phyloP scores from a whole-genome alignment of 176 grass and related monocot genomes.

The Raddia distichophylla region DNA sequence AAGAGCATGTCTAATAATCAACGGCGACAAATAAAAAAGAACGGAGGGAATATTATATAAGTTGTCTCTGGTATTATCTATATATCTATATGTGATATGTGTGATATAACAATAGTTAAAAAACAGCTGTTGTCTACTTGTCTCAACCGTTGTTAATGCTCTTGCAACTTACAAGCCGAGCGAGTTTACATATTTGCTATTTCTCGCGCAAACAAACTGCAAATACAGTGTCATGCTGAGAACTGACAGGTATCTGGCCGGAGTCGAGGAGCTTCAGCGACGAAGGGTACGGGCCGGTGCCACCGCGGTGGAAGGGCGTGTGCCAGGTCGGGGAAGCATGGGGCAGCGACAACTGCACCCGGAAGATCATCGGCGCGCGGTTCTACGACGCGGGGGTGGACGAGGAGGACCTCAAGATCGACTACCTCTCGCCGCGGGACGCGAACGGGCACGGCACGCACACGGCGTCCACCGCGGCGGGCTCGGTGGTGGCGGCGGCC shows the following conservation, averaged over 20 bases:
- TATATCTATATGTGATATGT: too few relatives aligned
- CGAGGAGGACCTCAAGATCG: accelerated
- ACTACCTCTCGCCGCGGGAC: conserved; percentile 30
- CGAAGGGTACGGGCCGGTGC: conserved; percentile 11
- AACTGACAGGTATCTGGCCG: conserved; percentile 38
- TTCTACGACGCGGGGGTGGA: background rate
- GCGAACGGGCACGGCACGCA: too few relatives aligned
- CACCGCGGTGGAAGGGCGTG: conserved; percentile 2
- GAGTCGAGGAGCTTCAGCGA: conserved; percentile 43
- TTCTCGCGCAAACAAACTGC: background rate
- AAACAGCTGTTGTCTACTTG: too few relatives aligned
- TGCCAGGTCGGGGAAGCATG: conserved; percentile 13
- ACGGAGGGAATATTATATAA: too few relatives aligned
- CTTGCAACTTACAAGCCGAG: too few relatives aligned
- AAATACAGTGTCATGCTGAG: too few relatives aligned
- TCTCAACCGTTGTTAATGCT: too few relatives aligned
- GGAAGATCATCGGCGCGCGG: conserved; percentile 46
- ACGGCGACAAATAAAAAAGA: too few relatives aligned
- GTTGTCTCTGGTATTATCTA: too few relatives aligned
- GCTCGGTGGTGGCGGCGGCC: background rate
- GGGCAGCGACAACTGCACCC: conserved; percentile 27
- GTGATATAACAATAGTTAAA: too few relatives aligned
- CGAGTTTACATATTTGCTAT: too few relatives aligned
- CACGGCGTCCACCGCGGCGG: conserved; percentile 38
- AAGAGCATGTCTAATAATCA: too few relatives aligned